Base-by-base conservation (phyloP, 2,329 filamentous ascomycete species). In the Polytolypa hystricis region DNA sequence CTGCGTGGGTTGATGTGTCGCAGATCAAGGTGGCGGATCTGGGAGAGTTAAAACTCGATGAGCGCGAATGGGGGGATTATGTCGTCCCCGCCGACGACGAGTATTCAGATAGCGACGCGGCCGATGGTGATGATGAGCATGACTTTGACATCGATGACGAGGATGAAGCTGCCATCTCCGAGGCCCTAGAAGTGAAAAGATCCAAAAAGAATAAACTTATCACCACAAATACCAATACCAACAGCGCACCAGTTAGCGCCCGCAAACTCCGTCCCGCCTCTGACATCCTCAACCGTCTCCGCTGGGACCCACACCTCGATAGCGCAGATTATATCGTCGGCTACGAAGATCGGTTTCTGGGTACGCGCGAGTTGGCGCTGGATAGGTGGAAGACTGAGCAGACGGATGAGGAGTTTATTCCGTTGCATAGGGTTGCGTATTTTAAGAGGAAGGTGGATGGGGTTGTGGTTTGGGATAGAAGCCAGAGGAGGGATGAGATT, bases 361-460 rank as follows among this genome's bases (percentile, higher is more conserved):
- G 67, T 1, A 56, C 64, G 14, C 57, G 64, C 38, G 70, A 73
- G 51, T 61, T 63, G 8, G 47, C 54, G 6, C 51, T 72, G 3
- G 58, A 61, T 30, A 58, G 55, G n/a, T 74, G 70, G 70, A 68
- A 70, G 46, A 64, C 57, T 12, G 69, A 71, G 32, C 61, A 64
- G 20, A 73, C 70, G 7, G 54, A 73, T 18, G 69, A 73, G 40
- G 70, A 74, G 31, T 74, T 73, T 38, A 71, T 74, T 38, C 71
- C 71, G 3, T 62, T 67, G 43, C 69, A 74, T 52, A 61, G 70
- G 2, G 66, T 74, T 12, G 41, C 68, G 37, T 67, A 70, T 41
- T 66, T 73, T 44, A 66, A 62, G 43, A 58, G 58, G 41, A 54
- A 49, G 20, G 48, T 47, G 4, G 47, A 57, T 32, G 60, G 54